phyloP scores from a whole-genome alignment of 164 flowering plant species.

The Chimonanthus salicifolius region DNA sequence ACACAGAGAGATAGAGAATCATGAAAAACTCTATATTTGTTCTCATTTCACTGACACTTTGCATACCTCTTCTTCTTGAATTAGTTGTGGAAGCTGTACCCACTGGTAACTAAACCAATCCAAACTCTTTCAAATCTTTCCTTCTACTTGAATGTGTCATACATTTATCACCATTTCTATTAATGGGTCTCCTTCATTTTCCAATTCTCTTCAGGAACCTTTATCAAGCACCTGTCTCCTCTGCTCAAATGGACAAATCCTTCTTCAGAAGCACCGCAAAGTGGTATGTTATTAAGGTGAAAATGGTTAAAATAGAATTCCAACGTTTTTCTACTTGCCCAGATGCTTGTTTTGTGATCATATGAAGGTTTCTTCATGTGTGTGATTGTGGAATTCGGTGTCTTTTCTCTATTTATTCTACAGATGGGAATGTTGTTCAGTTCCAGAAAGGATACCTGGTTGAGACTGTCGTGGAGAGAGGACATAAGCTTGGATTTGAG shows the following conservation, averaged over 20 bases:
- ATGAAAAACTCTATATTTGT: constrained; percentile 43
- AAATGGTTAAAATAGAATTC: background rate
- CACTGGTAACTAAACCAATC: constrained; percentile 32
- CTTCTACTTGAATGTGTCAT: constrained; percentile 8
- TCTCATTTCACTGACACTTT: constrained; percentile 26
- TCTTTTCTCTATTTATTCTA: constrained; percentile 4
- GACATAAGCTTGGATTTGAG: constrained; percentile 77
- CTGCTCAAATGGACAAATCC: constrained; percentile 73
- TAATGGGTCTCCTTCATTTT: constrained; percentile 11
- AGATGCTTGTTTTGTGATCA: constrained; percentile 14
- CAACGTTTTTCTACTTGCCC: background rate
- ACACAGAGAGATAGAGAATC: constrained; percentile 8
- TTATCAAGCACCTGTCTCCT: constrained; percentile 70
- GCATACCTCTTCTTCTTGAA: constrained; percentile 16
- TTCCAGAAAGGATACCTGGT: constrained; percentile 91
- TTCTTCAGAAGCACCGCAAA: constrained; percentile 56
- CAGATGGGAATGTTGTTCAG: constrained; percentile 79
- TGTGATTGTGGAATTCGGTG: background rate
- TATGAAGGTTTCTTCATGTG: constrained; percentile 8
- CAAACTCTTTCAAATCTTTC: constrained; percentile 2
- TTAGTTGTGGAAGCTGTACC: constrained; percentile 73
- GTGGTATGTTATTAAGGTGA: constrained; percentile 36
- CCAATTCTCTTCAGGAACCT: constrained; percentile 40
- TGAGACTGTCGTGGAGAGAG: constrained; percentile 79
- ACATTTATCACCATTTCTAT: background rate